Evolutionary conservation across 306 rosid species (phyloP).

Genomic region (Corylus americana): DNA sequence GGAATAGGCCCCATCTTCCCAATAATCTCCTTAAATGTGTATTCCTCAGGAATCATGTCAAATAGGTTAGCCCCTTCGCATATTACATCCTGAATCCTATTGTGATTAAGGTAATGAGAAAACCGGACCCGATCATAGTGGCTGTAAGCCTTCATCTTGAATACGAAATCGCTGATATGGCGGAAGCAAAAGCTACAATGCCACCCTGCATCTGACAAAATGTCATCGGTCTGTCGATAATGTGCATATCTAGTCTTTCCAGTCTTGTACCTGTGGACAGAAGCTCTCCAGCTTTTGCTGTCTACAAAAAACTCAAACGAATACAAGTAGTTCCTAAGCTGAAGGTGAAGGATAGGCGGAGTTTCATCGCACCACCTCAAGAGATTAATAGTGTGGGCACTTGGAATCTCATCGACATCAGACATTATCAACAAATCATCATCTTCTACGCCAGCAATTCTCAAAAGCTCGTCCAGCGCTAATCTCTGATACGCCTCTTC

Average conservation of each 20-base stretch:
- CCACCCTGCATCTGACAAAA: conserved; percentile 80
- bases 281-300: conserved; percentile 76
- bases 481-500: conserved; percentile 88
- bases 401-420: conserved; percentile 90
- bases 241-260: conserved; percentile 73
- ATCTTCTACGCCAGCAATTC: conserved; percentile 69
- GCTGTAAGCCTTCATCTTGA: conserved; percentile 92
- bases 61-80: conserved; percentile 76
- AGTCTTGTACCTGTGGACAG: conserved; percentile 53
- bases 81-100: conserved; percentile 68
- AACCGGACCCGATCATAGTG: conserved; percentile 73
- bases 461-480: conserved; percentile 67
- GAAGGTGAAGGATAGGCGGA: conserved; percentile 73
- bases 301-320: conserved; percentile 71
- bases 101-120: conserved; percentile 62
- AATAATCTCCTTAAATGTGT: conserved; percentile 76
- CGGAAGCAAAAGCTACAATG: conserved; percentile 93
- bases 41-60: conserved; percentile 89
- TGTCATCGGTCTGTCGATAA: conserved; percentile 56
- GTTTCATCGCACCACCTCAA: conserved; percentile 79
- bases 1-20: conserved; percentile 89
- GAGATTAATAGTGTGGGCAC: conserved; percentile 83
- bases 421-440: conserved; percentile 88
- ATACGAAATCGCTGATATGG: conserved; percentile 58
- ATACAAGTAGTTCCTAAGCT: conserved; percentile 71